These are phyloP conservation scores for Oryza brachyantha DNA, from an alignment of 176 grass and related monocot species.

Conservation along the genomic window DNA sequence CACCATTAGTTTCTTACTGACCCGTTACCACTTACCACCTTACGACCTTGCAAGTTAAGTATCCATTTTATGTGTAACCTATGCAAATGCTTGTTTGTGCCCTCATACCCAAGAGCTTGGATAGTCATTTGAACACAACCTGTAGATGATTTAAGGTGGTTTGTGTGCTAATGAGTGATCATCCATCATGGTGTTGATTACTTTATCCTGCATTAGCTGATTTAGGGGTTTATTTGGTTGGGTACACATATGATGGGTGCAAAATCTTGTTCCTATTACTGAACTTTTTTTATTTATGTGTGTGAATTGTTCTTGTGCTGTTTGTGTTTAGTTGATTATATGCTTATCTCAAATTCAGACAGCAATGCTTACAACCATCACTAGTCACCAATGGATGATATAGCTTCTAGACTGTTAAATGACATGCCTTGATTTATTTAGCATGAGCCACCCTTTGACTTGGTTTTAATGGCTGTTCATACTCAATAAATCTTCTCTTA, in stretches of 20 bases:
- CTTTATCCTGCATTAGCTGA: neutral
- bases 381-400: neutral
- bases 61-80: neutral
- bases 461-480: neutral
- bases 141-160: neutral
- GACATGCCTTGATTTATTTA: neutral
- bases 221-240: neutral
- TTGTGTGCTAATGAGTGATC: constrained; percentile 1
- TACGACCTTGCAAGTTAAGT: neutral
- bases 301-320: neutral
- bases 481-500: neutral
- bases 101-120: neutral
- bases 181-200: neutral
- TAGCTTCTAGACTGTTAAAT: neutral
- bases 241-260: neutral
- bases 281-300: neutral
- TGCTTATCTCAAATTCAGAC: neutral
- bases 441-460: neutral
- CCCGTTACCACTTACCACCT: too few relatives aligned
- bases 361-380: neutral
- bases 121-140: neutral
- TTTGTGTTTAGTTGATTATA: neutral
- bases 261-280: neutral
- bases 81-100: neutral
- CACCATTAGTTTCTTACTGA: neutral